Base-by-base conservation (phyloP, 139 green algal species). In the Zygnema cylindricum region DNA sequence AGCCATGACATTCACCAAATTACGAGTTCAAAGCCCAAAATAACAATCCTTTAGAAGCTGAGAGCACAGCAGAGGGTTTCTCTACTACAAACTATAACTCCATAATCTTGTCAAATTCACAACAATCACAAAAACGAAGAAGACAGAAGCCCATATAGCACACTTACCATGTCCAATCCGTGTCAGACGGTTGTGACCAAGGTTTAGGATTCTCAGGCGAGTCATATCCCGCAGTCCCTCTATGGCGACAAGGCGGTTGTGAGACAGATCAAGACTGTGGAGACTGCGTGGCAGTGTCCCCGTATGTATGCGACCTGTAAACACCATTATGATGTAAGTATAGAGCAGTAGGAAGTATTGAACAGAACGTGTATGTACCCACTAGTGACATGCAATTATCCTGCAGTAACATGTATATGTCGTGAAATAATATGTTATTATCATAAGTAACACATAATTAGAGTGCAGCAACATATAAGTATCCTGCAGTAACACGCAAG, bases 191-290 rank as follows among this genome's bases (percentile, higher is more conserved):
- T 91, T 91, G 81, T 84, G 38, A 38, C 36, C 43, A 30, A 91
- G 86, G 38, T 91, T 91, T 40, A 91, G 86, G 40, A 91, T 78
- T 22, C 69, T 69, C 25, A 91, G 86, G 49, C 86, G 79, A 0
- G 71, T 55, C 25, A 91, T 69, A 35, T 91, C 86, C 1, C 86
- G 0, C 0, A 91, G 82, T n/a, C 79, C 63, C 63, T 88, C 86
- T 23, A 89, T 77, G 0, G 86, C 86, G 1, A 63, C 38, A 25
- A 91, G 55, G 22, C 33, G n/a, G 42, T 88, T 88, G 54, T 55
- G 25, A 11, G 83, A 89, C 73, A 89, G 63, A 73, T 89, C 85
- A 41, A 89, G 85, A 36, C 35, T 43, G 40, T 89, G 85, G 30
- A 89, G 85, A 2, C 63, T 36, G 23, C 42, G 42, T 0, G 85